phyloP scores from a whole-genome alignment of 148 eudicot genomes.

The Chenopodium berlandieri region DNA sequence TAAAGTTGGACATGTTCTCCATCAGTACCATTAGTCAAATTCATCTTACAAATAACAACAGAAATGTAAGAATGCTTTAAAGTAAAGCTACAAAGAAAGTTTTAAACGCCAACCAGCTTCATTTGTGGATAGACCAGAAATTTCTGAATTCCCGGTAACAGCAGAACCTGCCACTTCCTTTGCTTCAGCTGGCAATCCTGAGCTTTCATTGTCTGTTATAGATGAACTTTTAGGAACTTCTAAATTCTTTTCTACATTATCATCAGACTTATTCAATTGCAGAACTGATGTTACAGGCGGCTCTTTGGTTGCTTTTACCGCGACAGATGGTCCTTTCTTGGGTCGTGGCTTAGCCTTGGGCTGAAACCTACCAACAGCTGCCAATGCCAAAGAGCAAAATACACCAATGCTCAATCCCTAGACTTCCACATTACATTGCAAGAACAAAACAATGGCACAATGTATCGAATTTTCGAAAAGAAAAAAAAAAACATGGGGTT shows the following conservation, averaged over 20 bases:
- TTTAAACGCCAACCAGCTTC: not conserved
- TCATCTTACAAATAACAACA: not conserved
- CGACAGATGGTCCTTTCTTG: conserved; percentile 24
- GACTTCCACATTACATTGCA: not conserved
- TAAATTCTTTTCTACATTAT: conserved; percentile 8
- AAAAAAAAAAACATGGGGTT: not conserved
- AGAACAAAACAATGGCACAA: not conserved
- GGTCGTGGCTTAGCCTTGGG: conserved; percentile 59
- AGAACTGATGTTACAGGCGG: conserved; percentile 16
- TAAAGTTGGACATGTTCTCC: conserved; percentile 19
- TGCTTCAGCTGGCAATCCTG: not conserved
- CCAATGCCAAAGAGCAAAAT: conserved; percentile 29
- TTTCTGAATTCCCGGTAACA: conserved; percentile 17
- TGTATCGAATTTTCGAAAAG: not conserved
- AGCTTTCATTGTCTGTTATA: not conserved
- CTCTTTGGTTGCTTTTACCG: conserved; percentile 17
- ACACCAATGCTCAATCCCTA: conserved; percentile 2
- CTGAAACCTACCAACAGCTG: conserved; percentile 56
- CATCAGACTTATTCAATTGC: conserved; percentile 14
- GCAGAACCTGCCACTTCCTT: conserved; percentile 28
- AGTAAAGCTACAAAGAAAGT: not conserved
- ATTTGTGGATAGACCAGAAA: conserved; percentile 17
- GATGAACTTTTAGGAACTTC: conserved; percentile 19
- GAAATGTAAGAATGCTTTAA: not conserved
- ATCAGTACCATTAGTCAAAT: conserved; percentile 22